Evolutionary conservation across 2,329 filamentous ascomycete genomes (phyloP), one percentile per base, ranked within the genome.

Genomic region (Albifimbria verrucaria): DNA sequence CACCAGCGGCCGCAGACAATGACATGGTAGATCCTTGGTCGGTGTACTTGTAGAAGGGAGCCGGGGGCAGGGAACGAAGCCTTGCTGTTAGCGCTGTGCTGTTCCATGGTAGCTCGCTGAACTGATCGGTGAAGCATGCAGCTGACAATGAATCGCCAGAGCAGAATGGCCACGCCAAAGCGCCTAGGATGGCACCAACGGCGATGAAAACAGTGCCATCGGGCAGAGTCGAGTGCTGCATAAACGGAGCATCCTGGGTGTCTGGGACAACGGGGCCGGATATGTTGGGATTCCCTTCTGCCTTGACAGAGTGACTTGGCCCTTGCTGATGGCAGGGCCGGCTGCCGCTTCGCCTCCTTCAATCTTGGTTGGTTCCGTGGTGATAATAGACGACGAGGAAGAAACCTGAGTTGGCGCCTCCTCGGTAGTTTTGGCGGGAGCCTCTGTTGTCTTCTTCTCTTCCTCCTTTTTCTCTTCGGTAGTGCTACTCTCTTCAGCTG

Each of bases 171-270:
- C 9, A 91, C 76, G 11, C 86, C 90, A 97, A 83, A 59, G 92
- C 87, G 17, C 90, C 94, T 7, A 99, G 82, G 24, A 91, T 87
- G 23, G 92, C 89, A 45, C 94, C 94, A 1, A 97, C 94, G 21
- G 86, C 88, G 63, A 99, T 99, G 75, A 99, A 99, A 54, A 99
- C 88, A 4, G 93, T 97, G 51, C 94, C 94, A 65, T 97, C 89
- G 2, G 94, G 94, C 11, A 92, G 78, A 50, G 74, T 86, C 1
- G 92, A 95, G 64, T 87, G 86, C 66, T 92, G 87, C 90, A 97
- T 96, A 68, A 90, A 99, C 17, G 93, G 92, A 5, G 94, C 94
- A 65, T 88, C 83, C 39, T 82, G 79, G 3, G 90, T 96, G 23
- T 92, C 89, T 7, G 94, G 94, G 3, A 97, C 87, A 23, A 85